phyloP scores from a whole-genome alignment of 2,329 filamentous ascomycete species.

The Myrmaecium sp. region DNA sequence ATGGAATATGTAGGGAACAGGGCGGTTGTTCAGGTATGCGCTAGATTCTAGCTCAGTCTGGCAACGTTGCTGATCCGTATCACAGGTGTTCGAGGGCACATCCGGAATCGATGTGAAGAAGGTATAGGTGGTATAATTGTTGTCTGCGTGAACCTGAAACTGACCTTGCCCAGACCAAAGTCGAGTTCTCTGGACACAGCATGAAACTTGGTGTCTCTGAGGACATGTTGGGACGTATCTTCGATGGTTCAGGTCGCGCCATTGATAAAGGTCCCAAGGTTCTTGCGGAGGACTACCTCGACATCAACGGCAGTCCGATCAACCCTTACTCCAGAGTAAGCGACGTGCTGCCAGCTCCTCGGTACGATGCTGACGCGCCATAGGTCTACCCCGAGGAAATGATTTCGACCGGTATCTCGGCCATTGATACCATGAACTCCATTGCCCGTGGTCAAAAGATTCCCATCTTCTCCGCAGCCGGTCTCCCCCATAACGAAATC shows the following conservation, averaged over 20 bases:
- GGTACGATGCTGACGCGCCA: slow-evolving; percentile 9
- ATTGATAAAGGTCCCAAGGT: slow-evolving; percentile 99
- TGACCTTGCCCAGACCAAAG: slow-evolving; percentile 55
- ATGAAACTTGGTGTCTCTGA: slow-evolving; percentile 97
- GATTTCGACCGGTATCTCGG: slow-evolving; percentile 98
- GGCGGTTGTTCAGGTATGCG: slow-evolving; percentile 76
- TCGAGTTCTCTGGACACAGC: slow-evolving; percentile 93
- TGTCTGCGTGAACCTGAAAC: slow-evolving; percentile 6
- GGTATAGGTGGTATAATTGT: slow-evolving; percentile 30
- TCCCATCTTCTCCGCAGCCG: slow-evolving; percentile 94
- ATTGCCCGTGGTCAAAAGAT: slow-evolving; percentile 99
- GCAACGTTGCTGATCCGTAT: no score
- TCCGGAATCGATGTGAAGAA: slow-evolving; percentile 96
- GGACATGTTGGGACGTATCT: slow-evolving; percentile 98
- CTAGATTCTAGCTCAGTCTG: slow-evolving; percentile 1
- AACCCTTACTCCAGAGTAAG: slow-evolving; percentile 91
- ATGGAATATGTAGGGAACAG: slow-evolving; percentile 49
- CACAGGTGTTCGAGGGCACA: slow-evolving; percentile 95
- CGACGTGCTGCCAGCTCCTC: slow-evolving; percentile 6
- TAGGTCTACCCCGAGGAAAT: slow-evolving; percentile 98
- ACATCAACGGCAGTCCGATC: slow-evolving; percentile 98
- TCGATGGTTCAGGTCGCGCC: slow-evolving; percentile 91
- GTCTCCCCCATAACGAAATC: slow-evolving; percentile 98
- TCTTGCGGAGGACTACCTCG: slow-evolving; percentile 90
- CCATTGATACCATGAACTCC: slow-evolving; percentile 86